Evolutionary conservation across 164 flowering plant species (phyloP), one percentile per base, ranked within the genome.

Genomic region (Aristolochia contorta): DNA sequence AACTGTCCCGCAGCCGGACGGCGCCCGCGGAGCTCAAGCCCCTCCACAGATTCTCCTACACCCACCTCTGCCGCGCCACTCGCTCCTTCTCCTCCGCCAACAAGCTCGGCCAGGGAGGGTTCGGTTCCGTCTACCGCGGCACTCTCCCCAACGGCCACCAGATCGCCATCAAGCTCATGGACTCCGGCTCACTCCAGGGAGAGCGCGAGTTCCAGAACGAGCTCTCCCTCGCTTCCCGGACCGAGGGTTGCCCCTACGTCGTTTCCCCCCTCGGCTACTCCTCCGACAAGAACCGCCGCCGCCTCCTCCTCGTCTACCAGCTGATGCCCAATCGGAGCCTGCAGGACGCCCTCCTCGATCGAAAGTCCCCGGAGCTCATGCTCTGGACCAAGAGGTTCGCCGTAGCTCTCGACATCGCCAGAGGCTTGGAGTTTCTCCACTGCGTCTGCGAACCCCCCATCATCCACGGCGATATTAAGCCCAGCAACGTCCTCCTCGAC

Each of bases 391-490:
- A 65, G 23, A 66, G 97, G 46, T 86, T 82, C 64, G 45, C 52
- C 0, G 56, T 93, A 16, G 78, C 79, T 0, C 3, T 67, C 10
- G 80, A 78, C 24, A 64, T 93, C 3, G 96, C 94, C 0, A 72
- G 62, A 27, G 97, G 85, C 1, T 65, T 92, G 13, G 75, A 79
- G 47, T 87, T 74, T 59, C 79, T 92, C 30, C 98, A 92, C 62
- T 33, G 20, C 15, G 46, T 15, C 20, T 87, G 87, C 60, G 79
- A 86, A 59, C 88, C 92, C 4, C 84, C 89, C 2, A 78, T 93
- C 15, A 81, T 93, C 64, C 98, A 93, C 30, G 94, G 98, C 2
- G 97, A 93, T 67, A 78, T 93, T 60, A 92, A 92, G 73, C 98
- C 98, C 16, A 89, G 97, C 50, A 92, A 92, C 56, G 68, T 92